phyloP scores from a whole-genome alignment of 2,329 filamentous ascomycete genomes.

The Xylaria sp. region DNA sequence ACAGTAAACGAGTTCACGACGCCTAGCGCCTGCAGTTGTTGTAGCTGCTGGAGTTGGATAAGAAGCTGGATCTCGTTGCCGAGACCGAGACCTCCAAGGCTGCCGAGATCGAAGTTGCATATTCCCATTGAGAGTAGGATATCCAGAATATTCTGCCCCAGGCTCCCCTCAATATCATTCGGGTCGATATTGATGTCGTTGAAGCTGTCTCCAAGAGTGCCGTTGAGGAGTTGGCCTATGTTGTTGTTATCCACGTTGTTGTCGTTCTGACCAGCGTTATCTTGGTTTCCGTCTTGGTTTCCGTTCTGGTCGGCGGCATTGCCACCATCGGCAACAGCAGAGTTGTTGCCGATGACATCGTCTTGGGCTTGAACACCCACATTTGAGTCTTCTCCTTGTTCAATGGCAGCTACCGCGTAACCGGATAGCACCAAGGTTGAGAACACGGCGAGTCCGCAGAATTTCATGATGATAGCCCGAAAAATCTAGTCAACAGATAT shows the following conservation, averaged over 20 bases:
- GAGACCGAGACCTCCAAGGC: slow-evolving; percentile 42
- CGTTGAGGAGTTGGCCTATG: slow-evolving; percentile 20
- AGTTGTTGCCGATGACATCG: slow-evolving; percentile 31
- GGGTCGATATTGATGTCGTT: slow-evolving; percentile 39
- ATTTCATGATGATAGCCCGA: slow-evolving; percentile 42
- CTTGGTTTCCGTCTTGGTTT: neutral
- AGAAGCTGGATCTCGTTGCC: slow-evolving; percentile 46
- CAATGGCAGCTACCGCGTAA: slow-evolving; percentile 30
- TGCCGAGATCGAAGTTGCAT: slow-evolving; percentile 45
- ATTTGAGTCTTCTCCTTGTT: slow-evolving; percentile 21
- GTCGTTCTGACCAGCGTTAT: slow-evolving; percentile 21
- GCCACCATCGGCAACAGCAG: slow-evolving; percentile 33
- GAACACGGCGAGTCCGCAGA: slow-evolving; percentile 41
- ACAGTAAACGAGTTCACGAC: slow-evolving; percentile 43
- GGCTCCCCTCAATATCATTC: slow-evolving; percentile 38
- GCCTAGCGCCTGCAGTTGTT: slow-evolving; percentile 46
- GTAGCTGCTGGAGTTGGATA: slow-evolving; percentile 47
- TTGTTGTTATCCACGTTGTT: slow-evolving; percentile 8
- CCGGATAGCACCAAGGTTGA: slow-evolving; percentile 45
- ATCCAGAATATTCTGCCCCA: slow-evolving; percentile 38
- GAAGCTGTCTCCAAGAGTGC: slow-evolving; percentile 34
- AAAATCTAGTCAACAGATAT: slow-evolving; percentile 17
- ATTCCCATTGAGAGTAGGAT: slow-evolving; percentile 45
- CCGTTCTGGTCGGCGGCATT: slow-evolving; percentile 17
- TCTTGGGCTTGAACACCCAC: slow-evolving; percentile 14